Percentiles rank a stretch among this genome's conserved stretches.
These are phyloP conservation scores for Yamadazyma blattariae DNA, from an alignment of 1,139 yeast species.

Conservation along the genomic window DNA sequence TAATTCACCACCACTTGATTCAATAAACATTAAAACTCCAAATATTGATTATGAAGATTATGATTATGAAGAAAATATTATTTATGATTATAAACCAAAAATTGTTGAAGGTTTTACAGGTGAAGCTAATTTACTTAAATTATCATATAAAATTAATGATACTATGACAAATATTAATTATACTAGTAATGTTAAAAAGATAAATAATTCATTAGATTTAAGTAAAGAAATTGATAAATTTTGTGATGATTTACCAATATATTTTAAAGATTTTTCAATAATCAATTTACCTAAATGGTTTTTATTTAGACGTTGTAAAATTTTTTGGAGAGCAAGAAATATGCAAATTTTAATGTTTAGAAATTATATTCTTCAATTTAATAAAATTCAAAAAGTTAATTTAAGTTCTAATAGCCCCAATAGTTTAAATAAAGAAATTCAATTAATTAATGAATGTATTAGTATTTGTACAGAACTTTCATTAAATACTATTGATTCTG, in stretches of 20 bases:
- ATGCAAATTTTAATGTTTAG: conserved; percentile 11
- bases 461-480: conserved; percentile 6
- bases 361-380: conserved; percentile 6
- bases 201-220: conserved; percentile 2
- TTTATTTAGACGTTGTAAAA: conserved; percentile 7
- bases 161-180: conserved; percentile 5
- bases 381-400: background rate
- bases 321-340: conserved; percentile 11
- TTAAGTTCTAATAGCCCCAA: background rate
- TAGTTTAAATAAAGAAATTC: background rate
- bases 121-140: conserved; percentile 6
- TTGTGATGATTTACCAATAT: conserved; percentile 4
- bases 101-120: conserved; percentile 8
- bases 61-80: background rate
- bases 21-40: conserved; percentile 8
- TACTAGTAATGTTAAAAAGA: conserved; percentile 1
- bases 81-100: conserved; percentile 4
- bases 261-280: conserved; percentile 5
- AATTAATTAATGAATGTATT: conserved; percentile 1
- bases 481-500: conserved; percentile 3
- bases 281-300: conserved; percentile 10
- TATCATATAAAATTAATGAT: conserved; percentile 7
- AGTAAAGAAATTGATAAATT: conserved; percentile 6
- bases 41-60: conserved; percentile 5
- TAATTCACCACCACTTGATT: conserved; percentile 6